Evolutionary conservation across 2,329 filamentous ascomycete species (phyloP), one percentile per base, ranked within the genome.

Genomic region (Colletotrichum siamense): DNA sequence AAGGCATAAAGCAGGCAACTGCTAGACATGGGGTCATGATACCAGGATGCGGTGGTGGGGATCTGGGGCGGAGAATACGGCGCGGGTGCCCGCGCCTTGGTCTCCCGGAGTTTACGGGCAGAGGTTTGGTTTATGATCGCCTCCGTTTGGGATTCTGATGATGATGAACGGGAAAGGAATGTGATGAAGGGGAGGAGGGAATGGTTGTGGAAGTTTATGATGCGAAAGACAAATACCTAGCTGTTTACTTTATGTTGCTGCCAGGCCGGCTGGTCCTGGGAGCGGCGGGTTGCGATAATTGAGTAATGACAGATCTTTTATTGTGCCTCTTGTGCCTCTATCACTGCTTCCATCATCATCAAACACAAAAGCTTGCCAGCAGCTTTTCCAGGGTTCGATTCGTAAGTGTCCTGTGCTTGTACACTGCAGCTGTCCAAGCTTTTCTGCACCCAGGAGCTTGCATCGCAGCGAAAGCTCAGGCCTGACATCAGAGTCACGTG

Each of bases 401-500:
- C 8, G 34, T 44, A 5, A 16, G 15, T n/a, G n/a, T 24, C 13
- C 34, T 44, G 34, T 44, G 62, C 9, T 28, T 3, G n/a, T 8
- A 22, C 3, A 22, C 32, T 13, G 63, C 36, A 71, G 59, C 59
- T 44, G 34, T 71, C 59, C 26, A 63, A 71, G 63, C 63, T 66
- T 66, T 24, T 52, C 59, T 32, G 59, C 30, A 34, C 30, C 28
- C n/a, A 30, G 12, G 59, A 30, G 30, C 28, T 63, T 34, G 32
- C 30, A 22, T 34, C 30, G 30, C 9, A 15, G 59, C 30, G n/a
- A n/a, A 18, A 77, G 61, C 62, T 55, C 61, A 30, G 24, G 52
- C 66, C 72, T 77, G 75, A 75, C 52, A 77, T 75, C 71, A 71
- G 75, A 71, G 12, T 77, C 77, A 78, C 77, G 77, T 78, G 77